phyloP scores from a whole-genome alignment of 73 alveolate species.

The Paramecium tetraurelia region DNA sequence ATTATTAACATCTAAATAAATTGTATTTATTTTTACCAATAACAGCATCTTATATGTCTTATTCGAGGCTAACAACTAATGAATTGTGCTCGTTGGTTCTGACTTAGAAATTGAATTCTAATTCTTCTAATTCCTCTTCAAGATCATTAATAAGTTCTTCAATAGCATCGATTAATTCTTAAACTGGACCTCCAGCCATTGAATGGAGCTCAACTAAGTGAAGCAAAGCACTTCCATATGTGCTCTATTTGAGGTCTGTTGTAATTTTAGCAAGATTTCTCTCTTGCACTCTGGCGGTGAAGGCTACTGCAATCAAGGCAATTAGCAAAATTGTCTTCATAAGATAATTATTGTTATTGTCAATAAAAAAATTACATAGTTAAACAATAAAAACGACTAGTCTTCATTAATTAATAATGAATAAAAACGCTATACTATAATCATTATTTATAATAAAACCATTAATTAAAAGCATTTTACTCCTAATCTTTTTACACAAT shows the following conservation, averaged over 20 bases:
- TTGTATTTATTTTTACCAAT: not conserved
- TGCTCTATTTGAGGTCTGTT: conserved; percentile 18
- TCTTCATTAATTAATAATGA: not conserved
- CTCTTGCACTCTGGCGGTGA: conserved; percentile 44
- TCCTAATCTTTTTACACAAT: not conserved
- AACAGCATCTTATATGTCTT: conserved; percentile 39
- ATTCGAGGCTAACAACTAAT: not conserved
- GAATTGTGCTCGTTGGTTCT: conserved; percentile 48
- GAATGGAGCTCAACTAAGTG: conserved; percentile 42
- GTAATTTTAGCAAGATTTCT: conserved; percentile 35
- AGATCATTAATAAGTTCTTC: conserved; percentile 40
- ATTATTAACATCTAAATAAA: not conserved
- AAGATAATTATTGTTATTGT: not conserved
- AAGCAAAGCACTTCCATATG: conserved; percentile 35
- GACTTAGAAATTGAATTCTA: conserved; percentile 24
- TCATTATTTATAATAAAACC: not conserved
- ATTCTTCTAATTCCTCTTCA: conserved; percentile 11
- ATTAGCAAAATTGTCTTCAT: not conserved
- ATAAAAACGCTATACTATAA: conserved; percentile 9
- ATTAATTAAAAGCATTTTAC: not conserved
- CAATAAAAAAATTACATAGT: not conserved
- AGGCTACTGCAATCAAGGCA: conserved; percentile 29
- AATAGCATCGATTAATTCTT: conserved; percentile 46
- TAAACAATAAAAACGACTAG: conserved; percentile 15
- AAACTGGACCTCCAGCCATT: conserved; percentile 49